Conservation (phyloP, 805 yeast genomes). For the Brettanomyces custersianus region DNA sequence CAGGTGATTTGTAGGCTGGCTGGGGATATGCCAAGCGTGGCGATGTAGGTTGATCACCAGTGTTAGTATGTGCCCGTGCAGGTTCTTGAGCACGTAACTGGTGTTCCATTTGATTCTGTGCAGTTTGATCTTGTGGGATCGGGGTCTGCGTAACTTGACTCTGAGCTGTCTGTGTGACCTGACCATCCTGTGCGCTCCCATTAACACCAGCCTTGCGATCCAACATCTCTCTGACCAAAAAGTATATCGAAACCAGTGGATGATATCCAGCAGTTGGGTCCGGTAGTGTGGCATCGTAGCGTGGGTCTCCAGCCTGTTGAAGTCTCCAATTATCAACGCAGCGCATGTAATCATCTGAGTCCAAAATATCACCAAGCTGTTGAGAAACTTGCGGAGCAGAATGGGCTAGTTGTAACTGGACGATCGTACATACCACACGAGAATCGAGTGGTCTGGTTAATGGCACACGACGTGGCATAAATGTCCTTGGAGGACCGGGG, state of each 20-base stretch:
- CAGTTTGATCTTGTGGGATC: slow-evolving; percentile 1
- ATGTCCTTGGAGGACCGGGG: slow-evolving; percentile 61
- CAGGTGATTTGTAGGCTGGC: slow-evolving; percentile 35
- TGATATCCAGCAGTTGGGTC: slow-evolving; percentile 86
- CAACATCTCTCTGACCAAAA: slow-evolving; percentile 75
- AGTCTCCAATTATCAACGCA: slow-evolving; percentile 58
- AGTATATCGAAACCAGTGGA: slow-evolving; percentile 82
- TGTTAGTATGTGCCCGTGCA: no score
- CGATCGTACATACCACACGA: slow-evolving; percentile 64
- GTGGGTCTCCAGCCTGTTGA: slow-evolving; percentile 19
- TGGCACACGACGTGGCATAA: slow-evolving; percentile 74
- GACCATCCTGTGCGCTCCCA: no score
- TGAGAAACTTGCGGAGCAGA: slow-evolving; percentile 47
- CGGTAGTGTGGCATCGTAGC: slow-evolving; percentile 26
- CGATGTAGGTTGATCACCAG: slow-evolving; percentile 18
- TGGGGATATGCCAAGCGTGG: slow-evolving; percentile 27
- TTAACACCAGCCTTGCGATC: slow-evolving; percentile 55
- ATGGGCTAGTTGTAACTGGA: slow-evolving; percentile 64
- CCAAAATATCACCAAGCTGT: slow-evolving; percentile 48
- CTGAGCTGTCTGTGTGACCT: no score
- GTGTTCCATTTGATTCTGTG: no score
- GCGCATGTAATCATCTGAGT: slow-evolving; percentile 56
- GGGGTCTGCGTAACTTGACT: background rate
- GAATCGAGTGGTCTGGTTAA: slow-evolving; percentile 59
- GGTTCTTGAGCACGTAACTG: no score